Evolutionary conservation across 148 eudicot genomes (phyloP), one percentile per base, ranked within the genome.

Genomic region (Amaranthus hypochondriacus): DNA sequence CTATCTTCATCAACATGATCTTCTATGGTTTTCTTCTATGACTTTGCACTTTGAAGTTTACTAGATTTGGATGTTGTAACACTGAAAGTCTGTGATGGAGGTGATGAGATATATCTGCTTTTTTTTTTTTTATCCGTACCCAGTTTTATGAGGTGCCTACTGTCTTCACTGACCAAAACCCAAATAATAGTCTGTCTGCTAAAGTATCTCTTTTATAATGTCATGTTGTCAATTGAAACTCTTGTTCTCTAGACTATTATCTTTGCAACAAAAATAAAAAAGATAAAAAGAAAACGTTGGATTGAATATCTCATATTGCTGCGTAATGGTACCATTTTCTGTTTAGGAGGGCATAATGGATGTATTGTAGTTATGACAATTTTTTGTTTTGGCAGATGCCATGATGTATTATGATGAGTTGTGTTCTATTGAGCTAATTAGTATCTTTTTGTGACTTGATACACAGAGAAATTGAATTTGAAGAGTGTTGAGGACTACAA

Each of bases 381-480:
- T 28, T 51, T n/a, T 43, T 50, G 62, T 67, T 51, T 4, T 64
- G 56, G 39, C 10, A 61, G 69, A 64, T 71, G 52, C 9, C 46
- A 18, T 63, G 48, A n/a, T 62, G 58, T 50, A 18, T 57, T 54
- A 5, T 21, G 62, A 44, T 9, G 52, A 4, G 49, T 15, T 63
- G 64, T n/a, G 14, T 67, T 11, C 0, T n/a, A 15, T 39, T n/a
- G 5, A 21, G 21, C 48, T 0, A 2, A 21, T 67, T 52, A 66
- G 18, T 39, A 79, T 5, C 15, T 48, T 54, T 68, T 39, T 73
- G 46, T 18, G 39, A 55, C 7, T 5, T 68, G 73, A 72, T 64
- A 15, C 52, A 9, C 86, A 95, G 99, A 89, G 66, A 92, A 92
- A 84, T 72, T 95, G 83, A 90, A 89, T 75, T 77, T 95, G 84